Conservation (phyloP, 2,329 filamentous ascomycete species). For the Colletotrichum eremochloae region DNA sequence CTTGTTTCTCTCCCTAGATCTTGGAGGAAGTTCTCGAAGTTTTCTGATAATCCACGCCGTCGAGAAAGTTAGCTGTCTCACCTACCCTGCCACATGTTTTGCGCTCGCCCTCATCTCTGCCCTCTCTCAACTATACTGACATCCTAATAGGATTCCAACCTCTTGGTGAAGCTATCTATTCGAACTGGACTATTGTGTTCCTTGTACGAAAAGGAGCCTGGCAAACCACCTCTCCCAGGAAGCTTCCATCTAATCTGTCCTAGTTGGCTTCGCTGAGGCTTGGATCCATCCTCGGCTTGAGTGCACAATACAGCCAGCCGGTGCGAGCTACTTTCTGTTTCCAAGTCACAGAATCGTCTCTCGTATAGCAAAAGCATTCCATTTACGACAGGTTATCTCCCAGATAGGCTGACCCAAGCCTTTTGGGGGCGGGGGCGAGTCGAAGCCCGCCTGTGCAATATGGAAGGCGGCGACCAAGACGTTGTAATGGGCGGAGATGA, state of each 20-base stretch:
- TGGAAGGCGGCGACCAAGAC: slow-evolving; percentile 42
- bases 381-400: neutral
- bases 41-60: slow-evolving; percentile 1
- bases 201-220: neutral
- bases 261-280: neutral
- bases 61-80: neutral
- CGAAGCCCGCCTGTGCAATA: slow-evolving; percentile 18
- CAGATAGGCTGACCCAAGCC: slow-evolving; percentile 6
- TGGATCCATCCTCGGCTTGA: neutral
- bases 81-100: neutral
- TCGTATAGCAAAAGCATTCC: neutral
- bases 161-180: neutral
- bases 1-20: neutral
- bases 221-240: neutral
- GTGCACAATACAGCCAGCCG: neutral
- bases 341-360: neutral
- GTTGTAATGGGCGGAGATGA: slow-evolving; percentile 59
- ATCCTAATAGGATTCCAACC: neutral
- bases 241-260: neutral
- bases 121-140: neutral
- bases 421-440: slow-evolving; percentile 7
- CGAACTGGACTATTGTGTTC: neutral
- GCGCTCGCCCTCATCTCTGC: neutral
- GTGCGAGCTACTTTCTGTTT: neutral
- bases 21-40: neutral